Percentiles rank a stretch among this genome's conserved stretches.
These are phyloP conservation scores for Fusarium torulosum DNA, from an alignment of 2,329 filamentous ascomycete species.

Conservation along the genomic window DNA sequence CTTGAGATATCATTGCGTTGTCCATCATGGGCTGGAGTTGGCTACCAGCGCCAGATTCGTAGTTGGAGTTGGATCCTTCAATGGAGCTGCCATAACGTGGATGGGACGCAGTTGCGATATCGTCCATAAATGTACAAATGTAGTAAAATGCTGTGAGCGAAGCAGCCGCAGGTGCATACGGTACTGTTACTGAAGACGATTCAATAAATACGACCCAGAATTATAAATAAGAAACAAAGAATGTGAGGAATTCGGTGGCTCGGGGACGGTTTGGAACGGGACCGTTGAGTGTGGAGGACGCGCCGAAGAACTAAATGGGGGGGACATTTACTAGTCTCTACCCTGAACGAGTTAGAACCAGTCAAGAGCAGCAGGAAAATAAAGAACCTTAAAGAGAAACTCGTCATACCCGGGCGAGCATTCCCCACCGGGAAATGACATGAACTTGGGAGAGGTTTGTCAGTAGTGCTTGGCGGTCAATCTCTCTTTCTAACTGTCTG, in stretches of 20 bases:
- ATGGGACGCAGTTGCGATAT: constrained; percentile 45
- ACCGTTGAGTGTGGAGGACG: constrained; percentile 37
- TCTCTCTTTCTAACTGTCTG: constrained; percentile 22
- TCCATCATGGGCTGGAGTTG: constrained; percentile 23
- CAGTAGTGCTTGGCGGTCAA: constrained; percentile 39
- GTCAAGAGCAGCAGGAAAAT: constrained; percentile 25
- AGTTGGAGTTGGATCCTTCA: constrained; percentile 31
- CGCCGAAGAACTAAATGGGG: constrained; percentile 24
- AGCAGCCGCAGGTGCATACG: constrained; percentile 15
- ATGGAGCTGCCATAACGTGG: constrained; percentile 39
- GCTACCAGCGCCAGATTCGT: constrained; percentile 21
- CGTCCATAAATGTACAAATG: constrained; percentile 47
- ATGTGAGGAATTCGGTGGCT: constrained; percentile 6
- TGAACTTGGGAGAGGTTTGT: constrained; percentile 28
- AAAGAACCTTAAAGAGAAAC: constrained; percentile 33
- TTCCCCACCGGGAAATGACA: constrained; percentile 38
- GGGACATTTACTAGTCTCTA: constrained; percentile 15
- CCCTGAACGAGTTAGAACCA: constrained; percentile 29
- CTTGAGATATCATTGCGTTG: constrained; percentile 19
- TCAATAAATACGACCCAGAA: background rate
- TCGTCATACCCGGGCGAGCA: constrained; percentile 32
- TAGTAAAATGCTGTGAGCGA: background rate
- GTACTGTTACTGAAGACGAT: background rate
- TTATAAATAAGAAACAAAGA: constrained; percentile 1
- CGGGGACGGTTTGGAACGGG: constrained; percentile 2